A percentile compares a stretch with the other conserved stretches of the same genome.
Evolutionary conservation across 2,329 filamentous ascomycete genomes (phyloP).

Genomic region (Amesomyces nigricolor): DNA sequence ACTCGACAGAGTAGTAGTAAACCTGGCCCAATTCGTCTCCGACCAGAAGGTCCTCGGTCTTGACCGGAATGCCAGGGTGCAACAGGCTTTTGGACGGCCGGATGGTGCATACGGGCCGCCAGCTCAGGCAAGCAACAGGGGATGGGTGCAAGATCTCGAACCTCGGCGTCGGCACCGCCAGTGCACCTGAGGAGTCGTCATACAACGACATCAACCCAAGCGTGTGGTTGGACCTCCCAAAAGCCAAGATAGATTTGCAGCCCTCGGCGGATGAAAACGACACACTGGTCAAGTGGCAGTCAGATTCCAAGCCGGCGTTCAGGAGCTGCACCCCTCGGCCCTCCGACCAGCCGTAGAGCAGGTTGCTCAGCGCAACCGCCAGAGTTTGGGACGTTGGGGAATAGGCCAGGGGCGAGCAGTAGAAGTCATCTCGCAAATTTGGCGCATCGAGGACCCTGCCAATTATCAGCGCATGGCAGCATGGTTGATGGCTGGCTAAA

Average conservation of each 20-base stretch:
- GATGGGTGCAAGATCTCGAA: constrained; percentile 69
- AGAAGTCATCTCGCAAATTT: constrained; percentile 87
- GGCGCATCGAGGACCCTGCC: constrained; percentile 77
- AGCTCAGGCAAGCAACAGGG: constrained; percentile 74
- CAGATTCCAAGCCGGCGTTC: constrained; percentile 40
- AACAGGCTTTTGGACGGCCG: constrained; percentile 48
- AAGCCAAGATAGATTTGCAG: constrained; percentile 72
- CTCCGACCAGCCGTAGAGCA: constrained; percentile 89
- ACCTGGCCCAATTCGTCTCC: constrained; percentile 78
- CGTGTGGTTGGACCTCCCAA: constrained; percentile 71
- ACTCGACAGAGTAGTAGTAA: constrained; percentile 87
- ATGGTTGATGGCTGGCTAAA: constrained; percentile 9
- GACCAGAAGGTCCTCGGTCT: constrained; percentile 78
- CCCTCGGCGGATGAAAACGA: constrained; percentile 80
- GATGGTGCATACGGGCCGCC: constrained; percentile 59
- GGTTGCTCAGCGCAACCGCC: constrained; percentile 73
- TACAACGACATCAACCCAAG: constrained; percentile 73
- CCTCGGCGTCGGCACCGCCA: constrained; percentile 50
- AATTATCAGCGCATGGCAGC: constrained; percentile 24
- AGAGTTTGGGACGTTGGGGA: constrained; percentile 68
- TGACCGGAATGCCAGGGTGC: constrained; percentile 45
- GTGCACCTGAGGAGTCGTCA: constrained; percentile 37
- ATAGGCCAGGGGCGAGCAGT: constrained; percentile 87
- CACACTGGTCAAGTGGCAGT: constrained; percentile 70
- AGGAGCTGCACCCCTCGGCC: constrained; percentile 56